Evolutionary conservation across 768 basidiomycete genomes (phyloP).

Genomic region (Rhizopogon sp.): DNA sequence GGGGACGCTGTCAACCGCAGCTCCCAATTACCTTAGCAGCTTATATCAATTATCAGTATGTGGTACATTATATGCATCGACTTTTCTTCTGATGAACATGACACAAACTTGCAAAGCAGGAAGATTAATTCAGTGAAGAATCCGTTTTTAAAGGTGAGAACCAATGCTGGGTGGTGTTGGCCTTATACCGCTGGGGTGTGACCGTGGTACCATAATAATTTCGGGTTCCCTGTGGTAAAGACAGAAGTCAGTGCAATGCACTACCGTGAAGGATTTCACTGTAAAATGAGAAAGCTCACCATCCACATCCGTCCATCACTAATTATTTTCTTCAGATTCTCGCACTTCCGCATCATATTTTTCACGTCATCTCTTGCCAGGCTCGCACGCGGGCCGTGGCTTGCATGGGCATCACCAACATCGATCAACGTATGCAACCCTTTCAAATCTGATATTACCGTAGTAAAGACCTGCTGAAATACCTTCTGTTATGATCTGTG

Average conservation of each 20-base stretch:
- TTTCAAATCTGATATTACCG: constrained; percentile 30
- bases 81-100: neutral
- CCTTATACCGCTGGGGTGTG: neutral
- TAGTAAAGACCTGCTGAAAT: constrained; percentile 27
- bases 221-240: neutral
- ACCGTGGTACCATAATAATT: neutral
- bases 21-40: neutral
- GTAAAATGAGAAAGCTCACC: constrained; percentile 30
- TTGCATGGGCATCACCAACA: constrained; percentile 34
- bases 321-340: constrained; percentile 40
- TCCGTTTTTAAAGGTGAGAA: neutral
- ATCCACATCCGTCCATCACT: constrained; percentile 51
- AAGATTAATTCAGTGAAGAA: neutral
- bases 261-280: neutral
- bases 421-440: constrained; percentile 43
- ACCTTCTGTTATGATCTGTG: neutral
- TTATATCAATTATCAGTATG: neutral
- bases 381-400: constrained; percentile 33
- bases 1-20: neutral
- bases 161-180: neutral
- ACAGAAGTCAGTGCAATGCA: neutral
- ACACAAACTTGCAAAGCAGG: neutral
- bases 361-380: constrained; percentile 34
- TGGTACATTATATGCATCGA: neutral
- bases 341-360: constrained; percentile 36